These are phyloP conservation scores for Globisporangium parvum DNA, from an alignment of 352 stramenopile genomes.

Conservation along the genomic window DNA sequence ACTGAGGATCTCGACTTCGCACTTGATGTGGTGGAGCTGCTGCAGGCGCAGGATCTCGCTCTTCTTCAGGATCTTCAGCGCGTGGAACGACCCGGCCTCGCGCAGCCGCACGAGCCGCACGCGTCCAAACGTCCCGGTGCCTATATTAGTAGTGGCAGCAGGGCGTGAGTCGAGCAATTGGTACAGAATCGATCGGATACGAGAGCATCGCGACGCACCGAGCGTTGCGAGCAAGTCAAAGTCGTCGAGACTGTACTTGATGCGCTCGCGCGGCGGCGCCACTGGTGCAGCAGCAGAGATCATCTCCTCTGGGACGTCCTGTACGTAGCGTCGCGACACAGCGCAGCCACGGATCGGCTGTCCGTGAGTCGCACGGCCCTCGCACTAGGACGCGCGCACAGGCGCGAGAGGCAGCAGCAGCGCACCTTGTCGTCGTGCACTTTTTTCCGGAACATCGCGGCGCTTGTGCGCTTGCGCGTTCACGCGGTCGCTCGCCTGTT, in stretches of 20 bases:
- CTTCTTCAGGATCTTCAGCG: slow-evolving; percentile 93
- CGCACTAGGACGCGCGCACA: not conserved
- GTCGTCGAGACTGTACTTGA: slow-evolving; percentile 47
- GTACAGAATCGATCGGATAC: slow-evolving; percentile 1
- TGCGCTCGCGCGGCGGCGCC: slow-evolving; percentile 21
- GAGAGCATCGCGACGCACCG: slow-evolving; percentile 14
- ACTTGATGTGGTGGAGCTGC: slow-evolving; percentile 91
- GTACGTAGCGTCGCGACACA: too few species aligned
- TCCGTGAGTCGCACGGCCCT: not conserved
- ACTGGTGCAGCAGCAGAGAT: slow-evolving; percentile 48
- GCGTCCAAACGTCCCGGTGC: slow-evolving; percentile 86
- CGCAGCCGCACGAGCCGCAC: slow-evolving; percentile 81
- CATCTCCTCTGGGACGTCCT: slow-evolving; percentile 42
- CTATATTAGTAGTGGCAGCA: slow-evolving; percentile 14
- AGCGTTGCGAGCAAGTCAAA: slow-evolving; percentile 80
- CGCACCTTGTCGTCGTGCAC: slow-evolving; percentile 29
- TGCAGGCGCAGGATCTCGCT: slow-evolving; percentile 86
- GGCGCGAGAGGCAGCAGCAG: too few species aligned
- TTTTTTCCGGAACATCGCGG: slow-evolving; percentile 35
- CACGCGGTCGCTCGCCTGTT: too few species aligned
- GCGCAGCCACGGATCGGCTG: too few species aligned
- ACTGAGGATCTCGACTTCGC: slow-evolving; percentile 87
- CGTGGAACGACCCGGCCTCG: slow-evolving; percentile 55
- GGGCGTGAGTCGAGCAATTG: not conserved
- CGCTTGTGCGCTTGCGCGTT: not conserved